Conservation (phyloP, 192 early-diverging fungal species). For the Haplosporangium gracile region DNA sequence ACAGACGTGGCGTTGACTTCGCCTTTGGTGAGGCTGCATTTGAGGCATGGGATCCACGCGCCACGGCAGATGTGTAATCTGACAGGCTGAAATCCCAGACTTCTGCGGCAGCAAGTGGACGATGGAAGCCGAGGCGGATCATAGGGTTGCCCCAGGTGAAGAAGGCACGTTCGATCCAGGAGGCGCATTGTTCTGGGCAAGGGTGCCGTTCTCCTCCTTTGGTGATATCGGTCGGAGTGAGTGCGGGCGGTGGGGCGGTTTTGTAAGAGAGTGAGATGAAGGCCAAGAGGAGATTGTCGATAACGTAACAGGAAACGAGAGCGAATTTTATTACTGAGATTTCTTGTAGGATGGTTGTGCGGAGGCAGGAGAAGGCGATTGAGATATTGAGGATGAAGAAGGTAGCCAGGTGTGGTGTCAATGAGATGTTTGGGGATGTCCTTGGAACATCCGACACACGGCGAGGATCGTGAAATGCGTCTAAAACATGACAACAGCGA, state of each 20-base stretch:
- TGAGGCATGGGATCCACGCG: no score
- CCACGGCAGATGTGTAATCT: no score
- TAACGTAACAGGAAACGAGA: not conserved
- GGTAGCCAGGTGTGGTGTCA: conserved; percentile 42
- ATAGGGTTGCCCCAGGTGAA: not conserved
- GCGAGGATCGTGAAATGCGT: conserved; percentile 9
- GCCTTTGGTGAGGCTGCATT: no score
- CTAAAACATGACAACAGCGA: not conserved
- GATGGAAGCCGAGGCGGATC: no score
- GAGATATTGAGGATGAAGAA: conserved; percentile 44
- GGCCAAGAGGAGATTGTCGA: not conserved
- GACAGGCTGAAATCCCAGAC: no score
- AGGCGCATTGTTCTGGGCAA: not conserved
- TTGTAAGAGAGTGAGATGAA: not conserved
- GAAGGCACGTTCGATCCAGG: not conserved
- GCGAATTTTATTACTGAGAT: not conserved
- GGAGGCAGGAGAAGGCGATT: not conserved
- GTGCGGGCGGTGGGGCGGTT: not conserved
- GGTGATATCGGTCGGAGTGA: not conserved
- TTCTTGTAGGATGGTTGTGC: not conserved
- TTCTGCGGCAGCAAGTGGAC: no score
- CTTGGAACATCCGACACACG: conserved; percentile 22
- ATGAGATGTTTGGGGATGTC: conserved; percentile 32
- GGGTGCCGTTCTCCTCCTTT: not conserved
- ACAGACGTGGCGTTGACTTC: conserved; percentile 15